Conservation (phyloP, 345 rosid genomes). For the Xanthoceras sorbifolium region DNA sequence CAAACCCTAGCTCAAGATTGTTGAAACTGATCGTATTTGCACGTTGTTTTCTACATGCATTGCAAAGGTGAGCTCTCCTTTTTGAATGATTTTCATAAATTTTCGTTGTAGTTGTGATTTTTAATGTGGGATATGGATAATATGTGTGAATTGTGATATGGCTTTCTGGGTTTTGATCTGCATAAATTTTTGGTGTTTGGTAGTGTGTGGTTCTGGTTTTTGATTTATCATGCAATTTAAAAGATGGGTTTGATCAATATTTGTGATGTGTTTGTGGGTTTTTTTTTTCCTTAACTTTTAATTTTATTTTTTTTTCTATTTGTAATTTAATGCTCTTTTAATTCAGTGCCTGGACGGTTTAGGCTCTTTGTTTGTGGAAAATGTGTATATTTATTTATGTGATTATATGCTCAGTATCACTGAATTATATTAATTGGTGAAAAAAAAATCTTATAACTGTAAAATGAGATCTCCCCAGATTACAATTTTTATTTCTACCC, state of each 20-base stretch:
- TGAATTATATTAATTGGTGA: not conserved
- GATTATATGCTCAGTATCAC: not conserved
- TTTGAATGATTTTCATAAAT: not conserved
- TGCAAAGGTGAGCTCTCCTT: conserved; percentile 25
- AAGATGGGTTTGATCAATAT: conserved; percentile 4
- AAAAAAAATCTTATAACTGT: not conserved
- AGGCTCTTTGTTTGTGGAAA: not conserved
- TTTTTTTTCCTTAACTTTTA: not conserved
- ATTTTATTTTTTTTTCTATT: not conserved
- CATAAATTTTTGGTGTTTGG: not conserved
- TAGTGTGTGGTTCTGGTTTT: not conserved
- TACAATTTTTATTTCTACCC: not conserved
- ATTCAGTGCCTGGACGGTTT: not conserved
- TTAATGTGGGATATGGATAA: not conserved
- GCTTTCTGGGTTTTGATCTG: conserved; percentile 21
- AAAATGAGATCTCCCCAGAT: not conserved
- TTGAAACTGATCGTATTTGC: not conserved
- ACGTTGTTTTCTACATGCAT: conserved; percentile 20
- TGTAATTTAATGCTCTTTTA: not conserved
- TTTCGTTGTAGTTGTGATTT: not conserved
- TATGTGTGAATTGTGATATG: not conserved
- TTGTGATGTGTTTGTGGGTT: conserved; percentile 1
- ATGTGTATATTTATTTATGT: not conserved
- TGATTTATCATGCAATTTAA: not conserved
- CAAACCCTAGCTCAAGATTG: conserved; percentile 16